phyloP scores from a whole-genome alignment of 2,329 filamentous ascomycete genomes.

The Microsporum canis region DNA sequence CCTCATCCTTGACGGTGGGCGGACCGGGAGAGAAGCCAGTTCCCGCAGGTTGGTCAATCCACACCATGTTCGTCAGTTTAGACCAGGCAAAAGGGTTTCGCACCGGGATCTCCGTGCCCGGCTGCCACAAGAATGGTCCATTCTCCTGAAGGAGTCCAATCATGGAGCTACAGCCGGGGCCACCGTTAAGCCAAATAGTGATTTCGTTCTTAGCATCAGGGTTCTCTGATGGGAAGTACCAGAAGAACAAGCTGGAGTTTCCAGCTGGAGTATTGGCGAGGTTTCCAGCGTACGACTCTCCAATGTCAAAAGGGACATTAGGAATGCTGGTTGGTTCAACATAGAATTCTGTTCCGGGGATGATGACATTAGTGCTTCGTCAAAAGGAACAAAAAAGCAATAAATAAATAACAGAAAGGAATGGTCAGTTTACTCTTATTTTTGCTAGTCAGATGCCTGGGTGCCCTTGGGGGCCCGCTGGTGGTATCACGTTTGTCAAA shows the following conservation, averaged over 20 bases:
- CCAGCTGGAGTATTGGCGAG: conserved; percentile 42
- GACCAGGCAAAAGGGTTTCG: conserved; percentile 63
- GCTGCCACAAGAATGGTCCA: conserved; percentile 59
- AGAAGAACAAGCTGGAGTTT: conserved; percentile 41
- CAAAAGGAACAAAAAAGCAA: not conserved
- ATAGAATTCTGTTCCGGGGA: conserved; percentile 43
- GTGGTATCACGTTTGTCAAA: not conserved
- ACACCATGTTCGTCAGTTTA: conserved; percentile 64
- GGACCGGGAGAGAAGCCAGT: conserved; percentile 59
- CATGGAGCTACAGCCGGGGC: conserved; percentile 47
- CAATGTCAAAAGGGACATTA: conserved; percentile 57
- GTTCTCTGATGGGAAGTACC: conserved; percentile 39
- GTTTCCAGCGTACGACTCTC: conserved; percentile 39
- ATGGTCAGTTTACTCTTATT: not conserved
- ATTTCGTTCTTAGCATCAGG: conserved; percentile 35
- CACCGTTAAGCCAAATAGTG: conserved; percentile 41
- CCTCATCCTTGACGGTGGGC: conserved; percentile 52
- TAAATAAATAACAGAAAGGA: not conserved
- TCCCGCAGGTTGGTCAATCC: conserved; percentile 53
- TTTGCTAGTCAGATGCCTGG: not conserved
- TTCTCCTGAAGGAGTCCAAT: conserved; percentile 64
- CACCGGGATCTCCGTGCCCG: conserved; percentile 53
- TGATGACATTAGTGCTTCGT: not conserved
- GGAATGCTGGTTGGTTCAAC: conserved; percentile 56
- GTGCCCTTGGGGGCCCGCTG: not conserved